Conservation (phyloP, 768 basidiomycete genomes). For the Suillus tomentosus region DNA sequence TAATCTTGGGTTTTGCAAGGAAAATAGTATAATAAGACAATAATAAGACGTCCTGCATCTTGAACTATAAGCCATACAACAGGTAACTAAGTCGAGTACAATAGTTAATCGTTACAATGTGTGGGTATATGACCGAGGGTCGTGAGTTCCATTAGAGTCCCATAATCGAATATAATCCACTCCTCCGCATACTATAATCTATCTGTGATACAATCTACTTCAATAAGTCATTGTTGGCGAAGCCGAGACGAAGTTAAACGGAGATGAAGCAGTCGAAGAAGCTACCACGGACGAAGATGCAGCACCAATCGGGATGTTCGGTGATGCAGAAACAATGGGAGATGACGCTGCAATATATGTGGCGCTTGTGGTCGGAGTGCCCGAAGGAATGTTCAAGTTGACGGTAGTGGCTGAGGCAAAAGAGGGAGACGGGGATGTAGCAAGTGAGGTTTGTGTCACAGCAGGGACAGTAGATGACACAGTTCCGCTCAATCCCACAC, state of each 20-base stretch:
- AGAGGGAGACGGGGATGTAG: constrained; percentile 5
- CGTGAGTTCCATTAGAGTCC: not conserved
- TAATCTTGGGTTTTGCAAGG: not conserved
- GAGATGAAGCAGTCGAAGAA: constrained; percentile 7
- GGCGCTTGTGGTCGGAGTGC: not conserved
- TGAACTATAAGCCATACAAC: not conserved
- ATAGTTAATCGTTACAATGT: constrained; percentile 8
- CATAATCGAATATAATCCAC: not conserved
- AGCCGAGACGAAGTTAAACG: constrained; percentile 10
- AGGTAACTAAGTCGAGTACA: not conserved
- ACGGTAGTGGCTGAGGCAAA: constrained; percentile 12
- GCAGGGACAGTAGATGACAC: constrained; percentile 1
- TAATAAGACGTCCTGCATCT: constrained; percentile 6
- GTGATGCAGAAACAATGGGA: not conserved
- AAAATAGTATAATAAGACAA: not conserved
- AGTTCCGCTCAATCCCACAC: not conserved
- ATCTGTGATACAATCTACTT: not conserved
- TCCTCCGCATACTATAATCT: not conserved
- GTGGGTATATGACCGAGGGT: constrained; percentile 2
- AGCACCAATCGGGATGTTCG: not conserved
- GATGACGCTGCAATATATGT: not conserved
- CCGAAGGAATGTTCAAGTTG: constrained; percentile 14
- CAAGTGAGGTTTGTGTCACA: not conserved
- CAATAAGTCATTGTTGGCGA: not conserved
- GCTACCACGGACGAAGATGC: not conserved